These are phyloP conservation scores for Schizochytrium sp. DNA, from an alignment of 108 stramenopile genomes.

Conservation along the genomic window DNA sequence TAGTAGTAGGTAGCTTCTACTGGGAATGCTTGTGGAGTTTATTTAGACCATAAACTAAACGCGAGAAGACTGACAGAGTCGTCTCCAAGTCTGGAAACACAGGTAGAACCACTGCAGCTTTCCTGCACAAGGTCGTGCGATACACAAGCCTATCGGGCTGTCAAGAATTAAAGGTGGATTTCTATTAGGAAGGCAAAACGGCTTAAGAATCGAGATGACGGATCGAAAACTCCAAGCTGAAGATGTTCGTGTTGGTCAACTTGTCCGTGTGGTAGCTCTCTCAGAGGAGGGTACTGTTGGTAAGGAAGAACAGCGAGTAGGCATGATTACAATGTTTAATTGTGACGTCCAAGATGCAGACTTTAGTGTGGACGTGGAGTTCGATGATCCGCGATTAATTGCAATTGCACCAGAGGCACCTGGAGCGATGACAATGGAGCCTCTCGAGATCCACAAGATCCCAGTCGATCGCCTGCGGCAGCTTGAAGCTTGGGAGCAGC, in stretches of 20 bases:
- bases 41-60: too few relatives aligned
- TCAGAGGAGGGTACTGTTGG: background rate
- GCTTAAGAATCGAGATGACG: background rate
- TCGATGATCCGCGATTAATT: background rate
- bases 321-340: background rate
- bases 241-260: background rate
- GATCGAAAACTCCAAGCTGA: background rate
- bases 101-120: too few relatives aligned
- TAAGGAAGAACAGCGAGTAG: background rate
- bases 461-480: background rate
- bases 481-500: slow-evolving; percentile 4
- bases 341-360: background rate
- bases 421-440: background rate
- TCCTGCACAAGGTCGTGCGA: too few relatives aligned
- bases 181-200: too few relatives aligned
- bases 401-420: background rate
- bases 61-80: too few relatives aligned
- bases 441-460: background rate
- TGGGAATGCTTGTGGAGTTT: too few relatives aligned
- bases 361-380: background rate
- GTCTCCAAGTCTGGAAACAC: too few relatives aligned
- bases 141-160: too few relatives aligned
- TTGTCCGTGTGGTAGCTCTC: background rate
- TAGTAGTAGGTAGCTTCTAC: too few relatives aligned
- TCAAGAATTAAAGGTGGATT: too few relatives aligned